A percentile compares a stretch with the other conserved stretches of the same genome.
These are phyloP conservation scores for Fragilaria radians DNA, from an alignment of 108 stramenopile genomes.

Conservation along the genomic window DNA sequence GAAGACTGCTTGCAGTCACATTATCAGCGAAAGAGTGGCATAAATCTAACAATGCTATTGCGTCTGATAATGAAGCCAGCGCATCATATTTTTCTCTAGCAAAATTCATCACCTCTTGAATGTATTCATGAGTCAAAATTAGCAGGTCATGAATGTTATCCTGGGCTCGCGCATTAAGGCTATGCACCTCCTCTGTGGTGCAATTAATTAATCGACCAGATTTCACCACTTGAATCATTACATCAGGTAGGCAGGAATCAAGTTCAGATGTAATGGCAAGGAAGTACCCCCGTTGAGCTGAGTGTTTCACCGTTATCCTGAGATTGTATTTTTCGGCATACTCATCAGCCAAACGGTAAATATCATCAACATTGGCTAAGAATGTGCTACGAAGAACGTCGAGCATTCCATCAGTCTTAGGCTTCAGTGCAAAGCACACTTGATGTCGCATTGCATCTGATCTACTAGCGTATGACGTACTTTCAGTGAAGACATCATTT, in stretches of 20 bases:
- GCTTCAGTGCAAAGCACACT: slow-evolving; percentile 86
- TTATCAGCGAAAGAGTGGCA: slow-evolving; percentile 86
- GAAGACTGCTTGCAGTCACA: slow-evolving; percentile 59
- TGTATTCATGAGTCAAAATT: slow-evolving; percentile 69
- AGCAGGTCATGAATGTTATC: slow-evolving; percentile 85
- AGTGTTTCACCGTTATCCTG: slow-evolving; percentile 67
- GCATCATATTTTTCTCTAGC: slow-evolving; percentile 75
- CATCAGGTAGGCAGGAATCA: slow-evolving; percentile 51
- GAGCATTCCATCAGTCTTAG: slow-evolving; percentile 83
- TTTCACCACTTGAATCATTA: slow-evolving; percentile 75
- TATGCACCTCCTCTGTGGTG: slow-evolving; percentile 83
- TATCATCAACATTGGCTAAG: slow-evolving; percentile 86
- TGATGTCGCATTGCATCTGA: slow-evolving; percentile 83
- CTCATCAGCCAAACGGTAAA: slow-evolving; percentile 79
- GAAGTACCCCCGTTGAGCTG: slow-evolving; percentile 69
- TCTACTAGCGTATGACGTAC: slow-evolving; percentile 65
- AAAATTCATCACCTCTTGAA: slow-evolving; percentile 76
- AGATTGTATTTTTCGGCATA: slow-evolving; percentile 77
- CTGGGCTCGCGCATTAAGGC: slow-evolving; percentile 70
- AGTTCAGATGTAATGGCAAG: slow-evolving; percentile 57
- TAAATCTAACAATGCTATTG: slow-evolving; percentile 81
- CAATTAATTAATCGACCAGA: slow-evolving; percentile 69
- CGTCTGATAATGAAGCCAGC: slow-evolving; percentile 74
- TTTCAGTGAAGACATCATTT: slow-evolving; percentile 63
- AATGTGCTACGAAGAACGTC: slow-evolving; percentile 77